Evolutionary conservation across 805 yeast species (phyloP).

Genomic region (Kodamaea nitidulidarum): DNA sequence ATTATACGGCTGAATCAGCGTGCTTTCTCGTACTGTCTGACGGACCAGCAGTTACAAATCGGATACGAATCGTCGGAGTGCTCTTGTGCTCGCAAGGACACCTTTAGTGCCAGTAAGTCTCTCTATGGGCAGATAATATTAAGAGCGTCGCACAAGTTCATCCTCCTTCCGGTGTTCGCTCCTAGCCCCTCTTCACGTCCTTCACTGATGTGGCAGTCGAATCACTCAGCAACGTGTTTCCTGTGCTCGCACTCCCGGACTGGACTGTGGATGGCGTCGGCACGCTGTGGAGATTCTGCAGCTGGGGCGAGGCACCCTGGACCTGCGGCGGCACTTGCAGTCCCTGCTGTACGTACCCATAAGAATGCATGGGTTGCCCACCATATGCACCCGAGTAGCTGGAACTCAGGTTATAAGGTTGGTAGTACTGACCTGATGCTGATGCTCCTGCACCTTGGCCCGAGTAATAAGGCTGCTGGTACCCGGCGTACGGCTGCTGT

Average conservation of each 20-base stretch:
- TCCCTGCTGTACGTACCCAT: conserved; percentile 11
- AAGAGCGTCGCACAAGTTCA: not conserved
- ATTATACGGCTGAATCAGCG: no score
- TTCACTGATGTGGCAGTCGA: conserved; percentile 1
- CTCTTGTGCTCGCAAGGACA: no score
- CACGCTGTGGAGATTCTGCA: conserved; percentile 4
- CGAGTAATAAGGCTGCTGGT: conserved; percentile 7
- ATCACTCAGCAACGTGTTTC: conserved; percentile 5
- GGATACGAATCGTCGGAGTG: no score
- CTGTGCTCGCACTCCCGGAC: conserved; percentile 4
- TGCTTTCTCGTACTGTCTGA: no score
- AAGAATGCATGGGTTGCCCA: conserved; percentile 12
- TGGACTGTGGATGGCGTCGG: conserved; percentile 3
- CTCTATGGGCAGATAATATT: not conserved
- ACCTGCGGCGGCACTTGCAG: conserved; percentile 3
- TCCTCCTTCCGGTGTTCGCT: not conserved
- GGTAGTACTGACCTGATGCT: conserved; percentile 9
- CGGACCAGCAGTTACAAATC: no score
- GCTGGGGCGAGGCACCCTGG: conserved; percentile 11
- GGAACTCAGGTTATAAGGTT: conserved; percentile 8
- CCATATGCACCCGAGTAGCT: conserved; percentile 11
- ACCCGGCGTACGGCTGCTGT: conserved; percentile 11
- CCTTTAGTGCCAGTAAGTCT: no score
- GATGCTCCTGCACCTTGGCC: conserved; percentile 1
- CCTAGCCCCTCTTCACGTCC: conserved; percentile 1